Conservation (phyloP, 192 early-diverging fungal genomes). For the Chytriomyces confervae region DNA sequence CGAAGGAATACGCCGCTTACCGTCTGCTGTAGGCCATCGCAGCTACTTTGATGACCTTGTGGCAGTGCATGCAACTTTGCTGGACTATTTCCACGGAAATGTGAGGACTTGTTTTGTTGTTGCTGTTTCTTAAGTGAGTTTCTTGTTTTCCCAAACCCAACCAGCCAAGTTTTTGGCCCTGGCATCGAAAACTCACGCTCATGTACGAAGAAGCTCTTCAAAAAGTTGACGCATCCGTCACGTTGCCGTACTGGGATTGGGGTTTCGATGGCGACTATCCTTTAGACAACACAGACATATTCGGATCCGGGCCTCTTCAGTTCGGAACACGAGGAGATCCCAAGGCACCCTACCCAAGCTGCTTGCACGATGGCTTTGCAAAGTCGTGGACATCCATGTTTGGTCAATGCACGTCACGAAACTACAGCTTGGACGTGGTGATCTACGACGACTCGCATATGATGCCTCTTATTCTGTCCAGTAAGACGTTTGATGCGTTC, state of each 20-base stretch:
- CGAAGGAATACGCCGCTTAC: neutral
- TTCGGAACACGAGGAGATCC: conserved; percentile 30
- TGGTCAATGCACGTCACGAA: conserved; percentile 13
- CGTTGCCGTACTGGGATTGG: conserved; percentile 59
- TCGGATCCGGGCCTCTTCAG: neutral
- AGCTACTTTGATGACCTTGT: conserved; percentile 10
- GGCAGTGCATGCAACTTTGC: neutral
- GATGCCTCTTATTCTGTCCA: neutral
- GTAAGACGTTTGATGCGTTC: neutral
- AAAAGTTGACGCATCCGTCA: conserved; percentile 18
- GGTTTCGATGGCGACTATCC: conserved; percentile 13
- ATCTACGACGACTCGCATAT: conserved; percentile 12
- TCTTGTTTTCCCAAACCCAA: neutral
- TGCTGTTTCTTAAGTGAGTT: neutral
- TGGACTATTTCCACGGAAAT: conserved; percentile 1
- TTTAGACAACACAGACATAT: conserved; percentile 9
- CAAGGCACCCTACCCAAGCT: neutral
- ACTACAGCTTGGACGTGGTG: conserved; percentile 7
- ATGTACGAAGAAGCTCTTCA: conserved; percentile 19
- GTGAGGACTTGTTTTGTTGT: neutral
- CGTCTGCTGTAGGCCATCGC: neutral
- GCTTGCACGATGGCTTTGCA: conserved; percentile 16
- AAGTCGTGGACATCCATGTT: conserved; percentile 12
- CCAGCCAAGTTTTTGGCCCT: conserved; percentile 36
- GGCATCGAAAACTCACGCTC: conserved; percentile 34